Conservation (phyloP, 108 stramenopile genomes). For the Seminavis robusta region DNA sequence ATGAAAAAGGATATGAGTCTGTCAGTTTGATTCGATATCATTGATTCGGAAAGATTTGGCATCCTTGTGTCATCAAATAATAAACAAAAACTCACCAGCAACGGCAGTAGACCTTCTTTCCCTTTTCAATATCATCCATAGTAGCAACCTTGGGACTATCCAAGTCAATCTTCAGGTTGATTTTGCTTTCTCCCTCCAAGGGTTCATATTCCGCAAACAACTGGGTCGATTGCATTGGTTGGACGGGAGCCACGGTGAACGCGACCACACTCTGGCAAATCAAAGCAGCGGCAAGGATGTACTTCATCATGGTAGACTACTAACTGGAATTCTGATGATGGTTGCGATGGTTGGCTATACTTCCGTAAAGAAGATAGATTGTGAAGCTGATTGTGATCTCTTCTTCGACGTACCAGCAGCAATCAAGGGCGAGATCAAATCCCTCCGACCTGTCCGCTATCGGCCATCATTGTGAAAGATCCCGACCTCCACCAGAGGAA, state of each 20-base stretch:
- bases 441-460: too few relatives aligned
- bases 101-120: slow-evolving; percentile 82
- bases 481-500: too few relatives aligned
- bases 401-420: too few relatives aligned
- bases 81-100: slow-evolving; percentile 7
- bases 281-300: slow-evolving; percentile 1
- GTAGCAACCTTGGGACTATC: slow-evolving; percentile 14
- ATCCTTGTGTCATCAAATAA: neutral
- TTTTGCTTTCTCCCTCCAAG: slow-evolving; percentile 29
- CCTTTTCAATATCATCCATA: slow-evolving; percentile 31
- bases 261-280: slow-evolving; percentile 12
- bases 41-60: slow-evolving; percentile 8
- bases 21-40: slow-evolving; percentile 49
- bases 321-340: too few relatives aligned
- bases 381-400: too few relatives aligned
- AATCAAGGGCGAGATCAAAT: too few relatives aligned
- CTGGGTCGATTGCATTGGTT: neutral
- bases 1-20: too few relatives aligned
- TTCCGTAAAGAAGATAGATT: too few relatives aligned
- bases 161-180: slow-evolving; percentile 19
- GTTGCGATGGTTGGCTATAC: too few relatives aligned
- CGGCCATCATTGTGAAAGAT: too few relatives aligned
- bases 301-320: slow-evolving; percentile 20
- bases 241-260: slow-evolving; percentile 8
- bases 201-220: slow-evolving; percentile 22